A percentile compares a stretch with the other conserved stretches of the same genome.
phyloP scores from a whole-genome alignment of 768 basidiomycete species.

The Boletus reticulatus region DNA sequence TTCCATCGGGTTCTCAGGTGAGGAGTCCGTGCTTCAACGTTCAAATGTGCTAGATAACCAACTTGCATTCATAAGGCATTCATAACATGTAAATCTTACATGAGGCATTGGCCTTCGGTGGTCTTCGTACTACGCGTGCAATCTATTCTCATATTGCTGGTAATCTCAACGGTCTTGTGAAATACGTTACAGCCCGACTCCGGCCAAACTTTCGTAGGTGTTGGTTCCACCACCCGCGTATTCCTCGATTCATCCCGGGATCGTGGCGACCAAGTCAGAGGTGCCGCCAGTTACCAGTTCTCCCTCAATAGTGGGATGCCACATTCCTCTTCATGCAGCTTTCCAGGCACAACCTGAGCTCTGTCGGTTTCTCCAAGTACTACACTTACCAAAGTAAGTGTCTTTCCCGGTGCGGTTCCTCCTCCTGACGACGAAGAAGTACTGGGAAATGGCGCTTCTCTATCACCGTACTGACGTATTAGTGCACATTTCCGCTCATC shows the following conservation, averaged over 20 bases:
- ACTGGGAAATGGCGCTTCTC: conserved; percentile 5
- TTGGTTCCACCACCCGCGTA: background rate
- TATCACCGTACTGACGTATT: conserved; percentile 18
- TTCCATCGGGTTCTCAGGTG: background rate
- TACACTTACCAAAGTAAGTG: conserved; percentile 16
- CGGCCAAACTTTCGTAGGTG: background rate
- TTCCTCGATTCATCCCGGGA: background rate
- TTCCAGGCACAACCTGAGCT: no score
- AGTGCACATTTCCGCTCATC: conserved; percentile 4
- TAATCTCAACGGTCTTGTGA: no score
- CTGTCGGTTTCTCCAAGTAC: conserved; percentile 2
- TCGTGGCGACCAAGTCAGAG: background rate
- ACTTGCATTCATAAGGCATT: no score
- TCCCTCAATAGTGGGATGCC: background rate
- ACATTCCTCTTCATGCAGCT: background rate
- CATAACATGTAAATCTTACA: no score
- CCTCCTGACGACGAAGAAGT: conserved; percentile 10
- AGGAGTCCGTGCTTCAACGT: background rate
- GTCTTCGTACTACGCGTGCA: background rate
- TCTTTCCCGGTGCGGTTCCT: conserved; percentile 5
- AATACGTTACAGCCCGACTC: no score
- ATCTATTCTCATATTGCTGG: no score
- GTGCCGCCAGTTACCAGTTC: background rate
- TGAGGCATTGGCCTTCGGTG: background rate
- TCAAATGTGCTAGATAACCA: background rate